Evolutionary conservation across 768 basidiomycete genomes (phyloP).

Genomic region (Psilocybe cubensis): DNA sequence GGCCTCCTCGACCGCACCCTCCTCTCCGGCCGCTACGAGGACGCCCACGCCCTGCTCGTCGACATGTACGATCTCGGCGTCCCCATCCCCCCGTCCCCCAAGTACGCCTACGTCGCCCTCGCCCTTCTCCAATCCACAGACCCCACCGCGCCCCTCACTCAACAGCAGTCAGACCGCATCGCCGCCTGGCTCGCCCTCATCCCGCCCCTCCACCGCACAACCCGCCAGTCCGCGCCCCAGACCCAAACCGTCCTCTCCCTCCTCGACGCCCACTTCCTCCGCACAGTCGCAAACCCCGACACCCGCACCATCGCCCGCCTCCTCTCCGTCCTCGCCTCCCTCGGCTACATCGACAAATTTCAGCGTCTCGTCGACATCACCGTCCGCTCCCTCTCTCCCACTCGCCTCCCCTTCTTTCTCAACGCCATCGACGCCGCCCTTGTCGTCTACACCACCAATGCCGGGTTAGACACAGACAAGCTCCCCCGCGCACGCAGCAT

Average conservation of each 20-base stretch:
- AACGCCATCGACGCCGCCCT: not conserved
- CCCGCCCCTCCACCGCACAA: slow-evolving; percentile 20
- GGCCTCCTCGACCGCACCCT: not conserved
- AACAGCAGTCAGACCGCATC: slow-evolving; percentile 23
- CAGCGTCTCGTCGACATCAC: slow-evolving; percentile 25
- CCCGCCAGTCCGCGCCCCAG: slow-evolving; percentile 3
- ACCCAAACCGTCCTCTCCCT: slow-evolving; percentile 26
- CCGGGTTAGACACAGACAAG: not conserved
- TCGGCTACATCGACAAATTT: slow-evolving; percentile 39
- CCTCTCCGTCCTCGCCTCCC: slow-evolving; percentile 37
- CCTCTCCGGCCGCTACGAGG: not conserved
- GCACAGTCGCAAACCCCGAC: slow-evolving; percentile 18
- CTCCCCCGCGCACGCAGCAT: not conserved
- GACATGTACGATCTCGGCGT: slow-evolving; percentile 35
- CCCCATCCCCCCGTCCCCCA: slow-evolving; percentile 29
- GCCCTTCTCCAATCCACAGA: slow-evolving; percentile 18
- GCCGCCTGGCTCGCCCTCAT: slow-evolving; percentile 38
- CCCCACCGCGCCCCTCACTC: not conserved
- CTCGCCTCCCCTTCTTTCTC: slow-evolving; percentile 21
- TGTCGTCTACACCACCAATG: not conserved
- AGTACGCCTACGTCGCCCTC: slow-evolving; percentile 32
- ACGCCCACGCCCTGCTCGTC: slow-evolving; percentile 19
- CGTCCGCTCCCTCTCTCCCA: slow-evolving; percentile 2
- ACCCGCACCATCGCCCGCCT: slow-evolving; percentile 29
- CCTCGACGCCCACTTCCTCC: slow-evolving; percentile 23